Conservation (phyloP, 2,329 filamentous ascomycete genomes). For the Dactylellina cionopaga region DNA sequence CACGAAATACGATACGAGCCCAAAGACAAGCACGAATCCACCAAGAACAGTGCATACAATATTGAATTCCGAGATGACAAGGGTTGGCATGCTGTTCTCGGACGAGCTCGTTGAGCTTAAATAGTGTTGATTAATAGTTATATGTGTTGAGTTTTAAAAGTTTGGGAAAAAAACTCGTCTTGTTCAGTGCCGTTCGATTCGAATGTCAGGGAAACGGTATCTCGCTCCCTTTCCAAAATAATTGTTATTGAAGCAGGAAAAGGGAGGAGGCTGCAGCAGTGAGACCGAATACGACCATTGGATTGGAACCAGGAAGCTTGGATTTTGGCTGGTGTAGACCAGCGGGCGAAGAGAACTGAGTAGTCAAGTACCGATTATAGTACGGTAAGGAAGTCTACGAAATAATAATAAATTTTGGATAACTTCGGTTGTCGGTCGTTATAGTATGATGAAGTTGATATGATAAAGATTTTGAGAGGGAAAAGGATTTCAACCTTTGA, state of each 20-base stretch:
- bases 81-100: slow-evolving; percentile 68
- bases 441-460: too few species aligned
- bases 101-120: too few species aligned
- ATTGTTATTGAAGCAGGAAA: slow-evolving; percentile 50
- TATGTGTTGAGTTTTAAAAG: too few species aligned
- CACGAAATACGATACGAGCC: slow-evolving; percentile 85
- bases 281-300: slow-evolving; percentile 30
- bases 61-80: slow-evolving; percentile 80
- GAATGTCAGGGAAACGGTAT: slow-evolving; percentile 34
- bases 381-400: neutral
- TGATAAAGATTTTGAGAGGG: neutral
- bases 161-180: neutral
- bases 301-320: neutral
- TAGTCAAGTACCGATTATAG: neutral
- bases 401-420: neutral
- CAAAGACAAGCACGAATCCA: slow-evolving; percentile 89
- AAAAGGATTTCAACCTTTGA: neutral
- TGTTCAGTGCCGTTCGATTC: neutral
- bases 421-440: too few species aligned
- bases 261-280: slow-evolving; percentile 30
- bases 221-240: slow-evolving; percentile 38
- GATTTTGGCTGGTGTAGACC: neutral
- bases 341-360: neutral
- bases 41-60: slow-evolving; percentile 80
- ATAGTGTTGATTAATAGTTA: neutral